phyloP scores from a whole-genome alignment of 495 filamentous ascomycete genomes.

The Usnea hakonensis region DNA sequence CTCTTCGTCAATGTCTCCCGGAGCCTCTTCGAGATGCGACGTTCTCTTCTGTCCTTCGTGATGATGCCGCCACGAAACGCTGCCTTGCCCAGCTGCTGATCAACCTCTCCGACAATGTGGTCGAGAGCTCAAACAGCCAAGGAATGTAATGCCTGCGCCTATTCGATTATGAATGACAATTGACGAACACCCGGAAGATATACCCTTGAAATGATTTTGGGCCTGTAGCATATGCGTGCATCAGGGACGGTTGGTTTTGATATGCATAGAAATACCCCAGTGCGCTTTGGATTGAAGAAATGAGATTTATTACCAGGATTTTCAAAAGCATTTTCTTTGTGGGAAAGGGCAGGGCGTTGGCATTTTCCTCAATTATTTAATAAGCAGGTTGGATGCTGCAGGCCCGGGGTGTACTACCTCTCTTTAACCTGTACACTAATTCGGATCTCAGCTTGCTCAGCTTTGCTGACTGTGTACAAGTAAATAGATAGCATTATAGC shows the following conservation, averaged over 20 bases:
- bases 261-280: slow-evolving; percentile 23
- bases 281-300: slow-evolving; percentile 13
- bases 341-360: slow-evolving; percentile 3
- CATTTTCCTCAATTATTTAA: slow-evolving; percentile 9
- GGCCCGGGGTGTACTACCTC: neutral
- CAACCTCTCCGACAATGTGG: slow-evolving; percentile 89
- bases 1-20: slow-evolving; percentile 90
- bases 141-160: slow-evolving; percentile 38
- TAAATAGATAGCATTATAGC: neutral
- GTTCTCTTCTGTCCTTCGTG: slow-evolving; percentile 90
- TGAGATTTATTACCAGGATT: slow-evolving; percentile 8
- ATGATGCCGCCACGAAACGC: slow-evolving; percentile 96
- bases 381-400: slow-evolving; percentile 3
- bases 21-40: slow-evolving; percentile 95
- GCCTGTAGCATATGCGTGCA: slow-evolving; percentile 25
- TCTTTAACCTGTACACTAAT: slow-evolving; percentile 5
- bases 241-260: slow-evolving; percentile 14
- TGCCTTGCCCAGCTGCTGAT: slow-evolving; percentile 94
- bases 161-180: slow-evolving; percentile 9
- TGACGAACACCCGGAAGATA: slow-evolving; percentile 21
- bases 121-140: slow-evolving; percentile 48
- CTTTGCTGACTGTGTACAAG: neutral
- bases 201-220: slow-evolving; percentile 19
- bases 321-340: slow-evolving; percentile 16
- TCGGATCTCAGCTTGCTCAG: slow-evolving; percentile 1